Evolutionary conservation across 1,284 basidiomycete species (phyloP).

Genomic region (Takashimella tepidaria): DNA sequence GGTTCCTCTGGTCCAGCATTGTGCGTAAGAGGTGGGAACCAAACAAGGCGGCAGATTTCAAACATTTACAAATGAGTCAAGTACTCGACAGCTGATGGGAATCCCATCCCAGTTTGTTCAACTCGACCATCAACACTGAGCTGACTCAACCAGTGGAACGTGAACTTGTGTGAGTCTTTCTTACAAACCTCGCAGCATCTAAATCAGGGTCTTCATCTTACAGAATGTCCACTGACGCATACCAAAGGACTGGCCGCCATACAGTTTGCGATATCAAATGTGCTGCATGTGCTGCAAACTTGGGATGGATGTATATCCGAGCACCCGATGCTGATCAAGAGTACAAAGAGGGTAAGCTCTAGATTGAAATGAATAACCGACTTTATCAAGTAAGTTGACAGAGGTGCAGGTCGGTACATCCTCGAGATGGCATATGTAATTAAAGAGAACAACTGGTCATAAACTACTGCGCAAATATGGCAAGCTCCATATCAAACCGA

Average conservation of each 20-base stretch:
- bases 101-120: slow-evolving; percentile 36
- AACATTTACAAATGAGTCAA: neutral
- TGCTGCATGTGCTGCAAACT: slow-evolving; percentile 31
- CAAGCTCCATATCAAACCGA: too few species aligned
- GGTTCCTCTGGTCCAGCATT: slow-evolving; percentile 45
- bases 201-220: neutral
- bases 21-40: slow-evolving; percentile 22
- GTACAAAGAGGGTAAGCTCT: slow-evolving; percentile 45
- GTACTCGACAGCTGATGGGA: neutral
- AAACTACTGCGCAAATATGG: too few species aligned
- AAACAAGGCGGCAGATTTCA: neutral
- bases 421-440: slow-evolving; percentile 48
- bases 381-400: neutral
- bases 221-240: neutral
- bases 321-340: slow-evolving; percentile 43
- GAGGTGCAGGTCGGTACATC: slow-evolving; percentile 37
- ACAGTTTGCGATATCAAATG: slow-evolving; percentile 46
- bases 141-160: slow-evolving; percentile 43
- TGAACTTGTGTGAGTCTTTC: slow-evolving; percentile 37
- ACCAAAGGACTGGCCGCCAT: slow-evolving; percentile 42
- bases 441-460: slow-evolving; percentile 51
- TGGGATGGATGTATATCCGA: slow-evolving; percentile 48
- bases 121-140: slow-evolving; percentile 46
- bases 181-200: neutral
- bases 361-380: neutral